Percentiles rank a stretch among this genome's conserved stretches.
Evolutionary conservation across 164 flowering plant species (phyloP).

Genomic region (Protea cynaroides): DNA sequence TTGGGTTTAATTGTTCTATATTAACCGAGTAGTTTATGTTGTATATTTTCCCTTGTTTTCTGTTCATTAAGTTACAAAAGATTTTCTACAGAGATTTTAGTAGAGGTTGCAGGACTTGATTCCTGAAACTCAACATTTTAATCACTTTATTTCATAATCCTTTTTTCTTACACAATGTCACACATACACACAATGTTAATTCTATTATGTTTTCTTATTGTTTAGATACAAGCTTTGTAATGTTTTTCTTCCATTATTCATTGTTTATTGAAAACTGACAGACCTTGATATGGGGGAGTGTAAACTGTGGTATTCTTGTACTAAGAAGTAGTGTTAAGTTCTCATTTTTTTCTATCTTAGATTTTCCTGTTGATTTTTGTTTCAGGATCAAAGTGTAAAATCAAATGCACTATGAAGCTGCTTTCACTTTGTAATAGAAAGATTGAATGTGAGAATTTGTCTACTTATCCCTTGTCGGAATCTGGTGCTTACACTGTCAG

Average conservation of each 20-base stretch:
- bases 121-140: too few species aligned
- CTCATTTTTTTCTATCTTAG: background rate
- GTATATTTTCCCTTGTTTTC: background rate
- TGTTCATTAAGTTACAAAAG: too few species aligned
- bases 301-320: background rate
- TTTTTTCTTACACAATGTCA: too few species aligned
- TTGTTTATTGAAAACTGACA: too few species aligned
- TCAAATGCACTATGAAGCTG: constrained; percentile 62
- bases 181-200: too few species aligned
- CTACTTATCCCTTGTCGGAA: background rate
- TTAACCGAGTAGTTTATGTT: background rate
- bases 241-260: background rate
- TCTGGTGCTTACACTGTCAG: constrained; percentile 24
- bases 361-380: background rate
- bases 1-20: background rate
- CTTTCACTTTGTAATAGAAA: background rate
- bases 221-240: background rate
- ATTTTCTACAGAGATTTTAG: background rate
- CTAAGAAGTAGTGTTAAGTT: background rate
- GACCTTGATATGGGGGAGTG: background rate
- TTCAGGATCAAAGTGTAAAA: constrained; percentile 22
- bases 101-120: background rate
- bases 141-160: too few species aligned
- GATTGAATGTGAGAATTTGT: background rate
- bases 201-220: too few species aligned